Evolutionary conservation across 129 eudicot species (phyloP), one percentile per base, ranked within the genome.

Genomic region (Pulicaria dysenterica): DNA sequence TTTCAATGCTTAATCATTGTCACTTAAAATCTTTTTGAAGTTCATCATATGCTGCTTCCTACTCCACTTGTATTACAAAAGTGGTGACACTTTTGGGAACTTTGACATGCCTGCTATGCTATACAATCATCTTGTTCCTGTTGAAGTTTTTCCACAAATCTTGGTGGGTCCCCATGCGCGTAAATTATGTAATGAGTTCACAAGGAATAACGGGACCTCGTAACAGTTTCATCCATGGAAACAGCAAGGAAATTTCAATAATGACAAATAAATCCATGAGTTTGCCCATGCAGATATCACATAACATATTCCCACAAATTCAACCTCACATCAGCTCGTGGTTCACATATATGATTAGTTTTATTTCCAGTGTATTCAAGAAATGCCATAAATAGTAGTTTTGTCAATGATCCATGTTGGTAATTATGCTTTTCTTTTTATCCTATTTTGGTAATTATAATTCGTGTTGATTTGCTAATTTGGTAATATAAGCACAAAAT

Each of bases 191-290:
- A 45, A 62, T 74, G 71, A 62, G 7, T 3, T 54, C 64, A 74
- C 79, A 74, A 56, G 79, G 79, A 24, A 51, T 74, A 43, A 4
- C 42, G 1, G 79, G 79, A 55, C 79, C 79, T 51, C 50, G 60
- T 19, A 63, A 74, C 70, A 51, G 37, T 38, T 64, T 74, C 45
- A 62, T 74, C 64, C 50, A 63, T 64, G 79, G 72, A 8, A 74
- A 64, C 61, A 40, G 43, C 31, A 74, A 49, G 9, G 54, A 40
- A 19, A 41, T 74, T 8, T 39, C 61, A 42, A 42, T n/a, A 31
- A 39, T 63, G 63, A 50, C 31, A 67, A 38, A 49, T 5, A 15
- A 74, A 6, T 76, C 74, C 31, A 42, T 44, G 68, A 66, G 66
- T 9, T 65, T 57, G 47, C 80, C 67, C 67, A 75, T 66, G 73